phyloP scores from a whole-genome alignment of 495 filamentous ascomycete genomes.

The Podospora fimiseda region DNA sequence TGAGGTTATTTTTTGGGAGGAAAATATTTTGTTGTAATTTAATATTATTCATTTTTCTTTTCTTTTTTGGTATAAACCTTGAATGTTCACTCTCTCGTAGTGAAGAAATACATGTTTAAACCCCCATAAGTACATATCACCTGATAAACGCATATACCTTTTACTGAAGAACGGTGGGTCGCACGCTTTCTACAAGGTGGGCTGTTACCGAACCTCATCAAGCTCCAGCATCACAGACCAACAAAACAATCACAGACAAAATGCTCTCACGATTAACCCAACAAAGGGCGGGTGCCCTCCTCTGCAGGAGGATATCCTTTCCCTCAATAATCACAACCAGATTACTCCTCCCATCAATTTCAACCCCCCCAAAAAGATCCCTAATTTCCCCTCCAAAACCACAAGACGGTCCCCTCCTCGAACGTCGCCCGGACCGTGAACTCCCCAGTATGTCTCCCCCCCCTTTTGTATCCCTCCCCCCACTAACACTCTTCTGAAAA shows the following conservation, averaged over 20 bases:
- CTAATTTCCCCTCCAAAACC: slow-evolving; percentile 42
- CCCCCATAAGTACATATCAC: neutral
- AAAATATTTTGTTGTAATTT: too few relatives aligned
- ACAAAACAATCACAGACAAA: slow-evolving; percentile 8
- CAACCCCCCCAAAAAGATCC: slow-evolving; percentile 19
- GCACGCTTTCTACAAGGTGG: neutral
- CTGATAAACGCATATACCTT: neutral
- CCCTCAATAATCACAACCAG: slow-evolving; percentile 2
- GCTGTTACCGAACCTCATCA: neutral
- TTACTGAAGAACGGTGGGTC: neutral
- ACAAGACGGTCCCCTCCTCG: slow-evolving; percentile 65
- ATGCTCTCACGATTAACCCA: slow-evolving; percentile 36
- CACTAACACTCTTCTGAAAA: neutral
- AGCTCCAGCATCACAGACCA: neutral
- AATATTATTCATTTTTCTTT: too few relatives aligned
- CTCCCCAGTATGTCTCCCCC: slow-evolving; percentile 51
- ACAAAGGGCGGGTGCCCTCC: slow-evolving; percentile 22
- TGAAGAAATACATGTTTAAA: neutral
- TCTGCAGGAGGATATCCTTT: slow-evolving; percentile 12
- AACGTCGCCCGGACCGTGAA: slow-evolving; percentile 72
- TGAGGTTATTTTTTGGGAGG: too few relatives aligned
- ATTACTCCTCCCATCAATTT: neutral
- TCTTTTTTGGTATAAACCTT: too few relatives aligned
- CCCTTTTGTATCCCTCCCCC: neutral
- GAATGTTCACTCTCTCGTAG: too few relatives aligned